Evolutionary conservation across 1,284 basidiomycete genomes (phyloP).

Genomic region (Cryptococcus floricola): DNA sequence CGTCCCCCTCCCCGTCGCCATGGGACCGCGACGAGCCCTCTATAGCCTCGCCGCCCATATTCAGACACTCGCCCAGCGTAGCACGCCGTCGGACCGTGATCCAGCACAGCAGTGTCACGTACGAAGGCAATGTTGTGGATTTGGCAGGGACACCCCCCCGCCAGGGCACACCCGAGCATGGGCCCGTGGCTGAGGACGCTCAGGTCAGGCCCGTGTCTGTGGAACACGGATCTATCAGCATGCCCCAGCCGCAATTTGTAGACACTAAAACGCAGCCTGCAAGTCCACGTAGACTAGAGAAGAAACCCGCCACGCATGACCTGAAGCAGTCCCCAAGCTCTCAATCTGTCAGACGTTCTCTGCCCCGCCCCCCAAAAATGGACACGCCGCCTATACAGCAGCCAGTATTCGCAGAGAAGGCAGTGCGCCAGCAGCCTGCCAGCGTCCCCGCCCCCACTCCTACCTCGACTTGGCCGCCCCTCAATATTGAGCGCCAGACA

Average conservation of each 20-base stretch:
- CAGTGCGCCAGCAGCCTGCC: not conserved
- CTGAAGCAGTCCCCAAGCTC: constrained; percentile 21
- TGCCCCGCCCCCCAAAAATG: constrained; percentile 26
- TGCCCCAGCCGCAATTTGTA: constrained; percentile 12
- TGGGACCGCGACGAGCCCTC: constrained; percentile 8
- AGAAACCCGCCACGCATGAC: constrained; percentile 22
- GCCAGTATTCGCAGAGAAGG: too few species aligned
- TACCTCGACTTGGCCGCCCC: constrained; percentile 13
- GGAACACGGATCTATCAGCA: constrained; percentile 14
- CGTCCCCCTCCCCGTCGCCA: constrained; percentile 9
- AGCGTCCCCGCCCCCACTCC: constrained; percentile 5
- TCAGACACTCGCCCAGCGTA: constrained; percentile 30
- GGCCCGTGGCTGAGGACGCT: not conserved
- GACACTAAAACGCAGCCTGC: not conserved
- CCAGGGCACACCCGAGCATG: constrained; percentile 2
- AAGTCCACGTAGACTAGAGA: constrained; percentile 21
- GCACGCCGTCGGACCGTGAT: constrained; percentile 37
- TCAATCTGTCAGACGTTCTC: constrained; percentile 22
- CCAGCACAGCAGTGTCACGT: constrained; percentile 10
- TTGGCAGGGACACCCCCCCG: not conserved
- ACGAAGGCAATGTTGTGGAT: not conserved
- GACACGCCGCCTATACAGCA: not conserved
- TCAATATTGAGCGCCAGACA: constrained; percentile 1
- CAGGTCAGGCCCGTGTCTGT: constrained; percentile 1
- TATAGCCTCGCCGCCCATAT: constrained; percentile 21